A percentile compares a stretch with the other conserved stretches of the same genome.
phyloP scores from a whole-genome alignment of 257 asterid species.

The Primulina eburnea region DNA sequence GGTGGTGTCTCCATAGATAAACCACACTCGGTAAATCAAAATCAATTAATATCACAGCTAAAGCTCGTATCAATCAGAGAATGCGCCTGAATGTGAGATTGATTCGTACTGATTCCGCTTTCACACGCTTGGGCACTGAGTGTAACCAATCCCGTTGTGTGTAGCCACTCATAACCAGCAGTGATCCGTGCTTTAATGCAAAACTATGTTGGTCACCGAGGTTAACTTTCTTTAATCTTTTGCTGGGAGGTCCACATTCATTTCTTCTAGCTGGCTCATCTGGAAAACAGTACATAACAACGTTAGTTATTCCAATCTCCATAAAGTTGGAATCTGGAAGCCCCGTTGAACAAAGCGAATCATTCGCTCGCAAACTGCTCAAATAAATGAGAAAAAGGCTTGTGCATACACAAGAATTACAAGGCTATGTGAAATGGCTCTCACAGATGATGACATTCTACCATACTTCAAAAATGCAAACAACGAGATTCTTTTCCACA shows the following conservation, averaged over 20 bases:
- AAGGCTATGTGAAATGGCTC: no score
- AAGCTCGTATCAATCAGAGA: slow-evolving; percentile 25
- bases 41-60: background rate
- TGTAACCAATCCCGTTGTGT: slow-evolving; percentile 93
- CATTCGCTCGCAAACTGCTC: background rate
- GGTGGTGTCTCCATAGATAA: background rate
- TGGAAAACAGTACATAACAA: slow-evolving; percentile 4
- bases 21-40: slow-evolving; percentile 7
- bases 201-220: slow-evolving; percentile 50
- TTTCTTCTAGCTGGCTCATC: slow-evolving; percentile 32
- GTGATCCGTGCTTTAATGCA: slow-evolving; percentile 74
- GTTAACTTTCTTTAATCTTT: slow-evolving; percentile 46
- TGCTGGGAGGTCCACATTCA: slow-evolving; percentile 53
- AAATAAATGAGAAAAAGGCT: background rate
- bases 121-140: slow-evolving; percentile 85
- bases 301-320: background rate
- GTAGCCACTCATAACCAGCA: slow-evolving; percentile 84
- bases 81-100: slow-evolving; percentile 84
- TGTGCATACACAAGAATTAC: no score
- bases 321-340: background rate
- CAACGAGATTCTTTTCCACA: slow-evolving; percentile 12
- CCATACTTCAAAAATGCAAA: background rate
- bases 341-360: background rate
- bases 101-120: slow-evolving; percentile 63
- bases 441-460: background rate